Base-by-base conservation (phyloP, 2,329 filamentous ascomycete genomes). In the Diaporthe capsici region DNA sequence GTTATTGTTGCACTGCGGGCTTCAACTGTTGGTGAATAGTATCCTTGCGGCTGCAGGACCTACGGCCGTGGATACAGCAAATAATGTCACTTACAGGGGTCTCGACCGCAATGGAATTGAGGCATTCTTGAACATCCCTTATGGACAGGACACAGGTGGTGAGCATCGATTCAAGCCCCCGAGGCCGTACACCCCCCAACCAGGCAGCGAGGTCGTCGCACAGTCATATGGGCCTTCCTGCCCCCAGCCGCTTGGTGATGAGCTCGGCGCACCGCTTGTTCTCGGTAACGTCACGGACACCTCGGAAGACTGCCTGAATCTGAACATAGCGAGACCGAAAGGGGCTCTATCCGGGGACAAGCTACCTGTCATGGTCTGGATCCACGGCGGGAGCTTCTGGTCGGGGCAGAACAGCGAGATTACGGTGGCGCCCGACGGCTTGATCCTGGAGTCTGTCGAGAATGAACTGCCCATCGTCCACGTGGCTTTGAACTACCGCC, bases 151-250 rank as follows among this genome's bases (percentile, higher is more conserved):
- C 76, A 89, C 87, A 0, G 78, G 85, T 75, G 86, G 86, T 13
- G 77, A 78, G 37, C 84, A 86, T 67, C 83, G 87, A 65, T 89
- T 89, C 80, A 86, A 85, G 73, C 86, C 87, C 9, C 87, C 87
- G 2, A 77, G 80, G 51, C 81, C 82, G 1, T 83, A 83, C 72
- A 76, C 80, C 0, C 82, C 84, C 1, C 42, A 76, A 4, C 77
- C 80, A 3, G 84, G 84, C 8, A 81, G 80, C 37, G 79, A 79
- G 8, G 79, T 87, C 72, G 79, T 85, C 76, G 86, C 85, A 1
- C 85, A 82, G 10, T 80, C 82, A 1, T 82, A 84, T 47, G 87
- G 87, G 0, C 82, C 84, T 4, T 84, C 86, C 1, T 89, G 87
- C 74, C 87, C 87, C 3, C 87, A 89, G 78, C 75, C 79, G 7